phyloP scores from a whole-genome alignment of 139 green algal species.

The Chlorella sp. region DNA sequence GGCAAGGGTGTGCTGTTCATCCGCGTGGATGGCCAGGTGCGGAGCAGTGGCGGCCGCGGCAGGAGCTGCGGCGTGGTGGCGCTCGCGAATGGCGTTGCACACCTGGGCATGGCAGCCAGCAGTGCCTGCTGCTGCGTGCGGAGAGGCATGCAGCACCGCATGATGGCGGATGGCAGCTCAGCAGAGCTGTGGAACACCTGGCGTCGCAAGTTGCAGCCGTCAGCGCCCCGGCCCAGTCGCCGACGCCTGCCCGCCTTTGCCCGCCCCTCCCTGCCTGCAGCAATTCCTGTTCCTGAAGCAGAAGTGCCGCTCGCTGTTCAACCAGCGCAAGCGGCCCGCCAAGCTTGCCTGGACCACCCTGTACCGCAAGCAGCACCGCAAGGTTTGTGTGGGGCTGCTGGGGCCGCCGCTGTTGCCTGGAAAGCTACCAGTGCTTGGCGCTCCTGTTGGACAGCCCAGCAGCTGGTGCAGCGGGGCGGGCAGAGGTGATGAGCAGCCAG shows the following conservation, averaged over 20 bases:
- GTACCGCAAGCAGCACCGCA: conserved; percentile 98
- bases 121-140: too few species aligned
- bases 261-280: conserved; percentile 46
- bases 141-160: too few species aligned
- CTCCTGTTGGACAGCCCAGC: too few species aligned
- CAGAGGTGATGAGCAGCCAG: too few species aligned
- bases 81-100: too few species aligned
- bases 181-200: too few species aligned
- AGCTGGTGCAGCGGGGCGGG: background rate
- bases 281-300: conserved; percentile 97
- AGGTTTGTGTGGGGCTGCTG: conserved; percentile 59
- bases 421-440: too few species aligned
- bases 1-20: conserved; percentile 94
- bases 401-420: background rate
- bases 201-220: too few species aligned
- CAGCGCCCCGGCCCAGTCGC: too few species aligned
- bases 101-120: background rate
- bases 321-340: conserved; percentile 92
- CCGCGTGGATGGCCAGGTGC: conserved; percentile 90
- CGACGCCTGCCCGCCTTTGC: background rate
- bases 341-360: conserved; percentile 97
- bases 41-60: background rate
- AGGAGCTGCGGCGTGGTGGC: too few species aligned
- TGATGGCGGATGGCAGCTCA: too few species aligned
- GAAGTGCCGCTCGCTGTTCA: conserved; percentile 93